Evolutionary conservation across 2,329 filamentous ascomycete genomes (phyloP).

Genomic region (Botrytis deweyae): DNA sequence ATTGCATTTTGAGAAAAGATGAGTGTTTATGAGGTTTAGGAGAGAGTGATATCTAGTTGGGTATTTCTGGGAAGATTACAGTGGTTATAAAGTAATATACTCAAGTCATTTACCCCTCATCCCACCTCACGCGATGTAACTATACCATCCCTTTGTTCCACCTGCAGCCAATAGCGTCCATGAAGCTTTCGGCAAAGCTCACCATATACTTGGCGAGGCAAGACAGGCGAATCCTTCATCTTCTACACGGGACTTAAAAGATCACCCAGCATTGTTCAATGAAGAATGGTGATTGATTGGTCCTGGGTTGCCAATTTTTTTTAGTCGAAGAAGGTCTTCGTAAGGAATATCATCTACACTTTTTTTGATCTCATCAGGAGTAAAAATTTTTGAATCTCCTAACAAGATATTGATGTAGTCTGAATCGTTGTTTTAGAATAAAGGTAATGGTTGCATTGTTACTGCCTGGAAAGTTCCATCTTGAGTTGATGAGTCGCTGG

Average conservation of each 20-base stretch:
- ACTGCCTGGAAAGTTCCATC: not conserved
- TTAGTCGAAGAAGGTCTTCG: not conserved
- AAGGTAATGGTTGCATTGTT: not conserved
- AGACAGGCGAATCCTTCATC: not conserved
- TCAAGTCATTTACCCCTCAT: not conserved
- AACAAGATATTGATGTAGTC: too few relatives aligned
- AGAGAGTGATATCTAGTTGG: not conserved
- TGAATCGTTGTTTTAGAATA: too few relatives aligned
- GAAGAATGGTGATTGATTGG: too few relatives aligned
- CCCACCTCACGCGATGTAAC: not conserved
- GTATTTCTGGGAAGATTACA: not conserved
- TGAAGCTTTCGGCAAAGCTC: not conserved
- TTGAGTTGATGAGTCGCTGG: not conserved
- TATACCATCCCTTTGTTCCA: not conserved
- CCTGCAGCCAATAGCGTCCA: not conserved
- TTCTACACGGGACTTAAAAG: not conserved
- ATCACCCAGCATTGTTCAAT: not conserved
- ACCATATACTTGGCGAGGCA: not conserved
- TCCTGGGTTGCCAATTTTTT: not conserved
- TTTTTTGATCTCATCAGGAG: not conserved
- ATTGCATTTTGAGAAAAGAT: not conserved
- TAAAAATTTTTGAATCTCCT: not conserved
- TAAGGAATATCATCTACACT: not conserved
- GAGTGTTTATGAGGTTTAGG: accelerated
- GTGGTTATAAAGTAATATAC: not conserved